phyloP scores from a whole-genome alignment of 768 basidiomycete species.

The Termitomyces sp. region DNA sequence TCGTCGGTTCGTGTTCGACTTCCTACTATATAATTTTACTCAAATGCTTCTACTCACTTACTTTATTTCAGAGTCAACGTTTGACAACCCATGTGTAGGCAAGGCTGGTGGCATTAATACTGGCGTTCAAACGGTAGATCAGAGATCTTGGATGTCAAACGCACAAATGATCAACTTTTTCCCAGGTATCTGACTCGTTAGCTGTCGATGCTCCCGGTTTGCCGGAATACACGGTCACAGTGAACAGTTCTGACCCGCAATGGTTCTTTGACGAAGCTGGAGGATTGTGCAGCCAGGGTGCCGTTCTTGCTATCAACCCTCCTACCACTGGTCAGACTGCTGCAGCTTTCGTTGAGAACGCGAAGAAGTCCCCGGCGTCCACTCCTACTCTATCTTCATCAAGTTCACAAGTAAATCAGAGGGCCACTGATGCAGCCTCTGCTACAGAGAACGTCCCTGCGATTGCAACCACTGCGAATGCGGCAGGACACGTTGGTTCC shows the following conservation, averaged over 20 bases:
- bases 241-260: constrained; percentile 29
- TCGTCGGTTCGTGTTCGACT: constrained; percentile 26
- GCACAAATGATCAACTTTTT: neutral
- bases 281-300: constrained; percentile 31
- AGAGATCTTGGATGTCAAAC: neutral
- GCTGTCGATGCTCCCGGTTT: constrained; percentile 29
- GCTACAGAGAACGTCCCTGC: constrained; percentile 5
- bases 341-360: constrained; percentile 31
- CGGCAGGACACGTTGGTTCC: neutral
- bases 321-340: constrained; percentile 23
- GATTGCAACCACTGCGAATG: constrained; percentile 4
- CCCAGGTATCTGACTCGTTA: constrained; percentile 24
- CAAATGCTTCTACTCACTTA: neutral
- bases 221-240: constrained; percentile 23
- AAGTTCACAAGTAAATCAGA: neutral
- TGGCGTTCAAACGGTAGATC: constrained; percentile 26
- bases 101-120: constrained; percentile 27
- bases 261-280: constrained; percentile 39
- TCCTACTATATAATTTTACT: neutral
- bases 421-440: neutral
- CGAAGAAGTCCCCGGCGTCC: constrained; percentile 19
- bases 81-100: constrained; percentile 30
- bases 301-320: constrained; percentile 33
- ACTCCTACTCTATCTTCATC: constrained; percentile 8
- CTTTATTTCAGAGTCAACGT: constrained; percentile 26